Percentiles rank a stretch among this genome's conserved stretches.
Evolutionary conservation across 23 red algal species (phyloP).

Genomic region (Cyanidioschyzon merolae): DNA sequence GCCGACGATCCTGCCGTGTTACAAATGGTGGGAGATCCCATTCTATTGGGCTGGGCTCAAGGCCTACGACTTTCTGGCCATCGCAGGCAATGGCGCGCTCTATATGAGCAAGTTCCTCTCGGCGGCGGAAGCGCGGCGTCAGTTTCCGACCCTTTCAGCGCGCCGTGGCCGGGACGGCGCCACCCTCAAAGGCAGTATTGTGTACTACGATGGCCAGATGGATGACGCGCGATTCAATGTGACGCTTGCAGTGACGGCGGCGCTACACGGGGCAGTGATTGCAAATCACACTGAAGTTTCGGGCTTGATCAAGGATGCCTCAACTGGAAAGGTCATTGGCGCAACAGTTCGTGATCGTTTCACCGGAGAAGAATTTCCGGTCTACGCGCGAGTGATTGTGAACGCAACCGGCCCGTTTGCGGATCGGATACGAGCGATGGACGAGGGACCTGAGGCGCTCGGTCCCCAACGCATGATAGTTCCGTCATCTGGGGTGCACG

Average conservation of each 20-base stretch:
- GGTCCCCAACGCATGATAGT: constrained; percentile 36
- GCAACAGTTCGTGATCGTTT: constrained; percentile 47
- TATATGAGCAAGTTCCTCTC: constrained; percentile 77
- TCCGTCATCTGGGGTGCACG: constrained; percentile 55
- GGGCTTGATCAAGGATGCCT: constrained; percentile 30
- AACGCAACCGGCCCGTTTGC: constrained; percentile 90
- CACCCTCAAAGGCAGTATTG: constrained; percentile 65
- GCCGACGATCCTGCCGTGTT: constrained; percentile 82
- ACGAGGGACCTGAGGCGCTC: constrained; percentile 25
- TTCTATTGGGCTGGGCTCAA: constrained; percentile 83
- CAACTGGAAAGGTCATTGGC: constrained; percentile 32
- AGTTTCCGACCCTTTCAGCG: constrained; percentile 67
- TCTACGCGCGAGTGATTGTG: constrained; percentile 55
- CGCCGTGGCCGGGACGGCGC: constrained; percentile 29
- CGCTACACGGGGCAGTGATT: constrained; percentile 69
- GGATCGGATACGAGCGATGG: constrained; percentile 57
- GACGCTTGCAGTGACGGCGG: constrained; percentile 59
- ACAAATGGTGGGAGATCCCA: constrained; percentile 91
- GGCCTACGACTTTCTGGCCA: constrained; percentile 64
- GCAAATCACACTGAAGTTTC: constrained; percentile 86
- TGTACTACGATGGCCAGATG: constrained; percentile 92
- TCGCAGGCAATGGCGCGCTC: constrained; percentile 47
- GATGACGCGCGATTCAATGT: constrained; percentile 77
- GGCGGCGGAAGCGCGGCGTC: constrained; percentile 56
- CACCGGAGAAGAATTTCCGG: constrained; percentile 66